phyloP scores from a whole-genome alignment of 2,329 filamentous ascomycete genomes.

The Ophiostoma australiae region DNA sequence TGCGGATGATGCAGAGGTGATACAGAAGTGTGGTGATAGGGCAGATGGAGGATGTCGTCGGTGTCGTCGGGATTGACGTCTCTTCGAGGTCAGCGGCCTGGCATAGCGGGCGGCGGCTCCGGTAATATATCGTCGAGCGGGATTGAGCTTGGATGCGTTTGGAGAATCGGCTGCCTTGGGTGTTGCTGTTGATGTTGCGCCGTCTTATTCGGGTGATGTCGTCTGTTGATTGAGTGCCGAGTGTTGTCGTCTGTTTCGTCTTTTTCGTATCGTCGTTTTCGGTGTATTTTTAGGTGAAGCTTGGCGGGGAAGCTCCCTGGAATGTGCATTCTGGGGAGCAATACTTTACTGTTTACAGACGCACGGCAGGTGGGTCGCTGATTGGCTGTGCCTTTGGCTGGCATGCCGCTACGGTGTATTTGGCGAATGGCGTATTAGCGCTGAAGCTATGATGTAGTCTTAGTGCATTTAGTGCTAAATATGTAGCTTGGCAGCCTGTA shows the following conservation, averaged over 20 bases:
- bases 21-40: not conserved
- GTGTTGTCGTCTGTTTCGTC: not conserved
- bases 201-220: not conserved
- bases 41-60: not conserved
- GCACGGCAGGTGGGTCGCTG: not conserved
- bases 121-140: not conserved
- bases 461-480: too few relatives aligned
- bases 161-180: not conserved
- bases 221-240: not conserved
- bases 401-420: not conserved
- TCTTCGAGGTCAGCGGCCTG: not conserved
- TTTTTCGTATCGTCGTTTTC: not conserved
- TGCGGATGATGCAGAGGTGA: not conserved
- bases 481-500: not conserved
- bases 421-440: not conserved
- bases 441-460: not conserved
- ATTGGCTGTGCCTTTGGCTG: constrained; percentile 4
- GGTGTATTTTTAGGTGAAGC: constrained; percentile 2
- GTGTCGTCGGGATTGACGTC: not conserved
- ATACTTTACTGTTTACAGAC: not conserved
- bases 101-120: not conserved
- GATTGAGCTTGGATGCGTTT: not conserved
- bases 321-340: not conserved
- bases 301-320: constrained; percentile 5
- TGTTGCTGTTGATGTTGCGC: not conserved